Evolutionary conservation across 1,284 basidiomycete genomes (phyloP), one percentile per base, ranked within the genome.

Genomic region (Cutaneotrichosporon sp.): DNA sequence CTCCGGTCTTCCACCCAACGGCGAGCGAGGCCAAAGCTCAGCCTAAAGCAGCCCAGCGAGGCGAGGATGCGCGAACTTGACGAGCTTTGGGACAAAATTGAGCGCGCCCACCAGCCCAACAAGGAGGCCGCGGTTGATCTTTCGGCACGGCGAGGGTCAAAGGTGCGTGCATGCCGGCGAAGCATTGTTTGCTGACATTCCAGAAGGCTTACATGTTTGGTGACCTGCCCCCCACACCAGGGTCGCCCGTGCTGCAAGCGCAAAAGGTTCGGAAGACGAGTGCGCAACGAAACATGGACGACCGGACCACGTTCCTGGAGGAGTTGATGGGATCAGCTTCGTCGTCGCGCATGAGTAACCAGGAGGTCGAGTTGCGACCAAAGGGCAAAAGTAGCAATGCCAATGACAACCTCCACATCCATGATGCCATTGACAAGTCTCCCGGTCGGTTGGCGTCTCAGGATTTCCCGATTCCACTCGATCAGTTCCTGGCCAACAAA

Each of bases 1-100:
- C 79, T 91, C 48, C 84, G 85, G 4, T 17, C 4, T 2, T 14
- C 14, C 12, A 43, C 25, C 35, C 42, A 44, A 29, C 42, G 42
- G 5, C 20, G 22, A 22, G 20, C 37, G 14, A 41, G 26, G 24
- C 38, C 38, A 11, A 14, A 22, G 22, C n/a, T 29, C 10, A 20
- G 16, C 27, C 29, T 44, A 19, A 19, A 29, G 11, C 27, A 44
- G 12, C 63, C 71, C 34, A 55, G 56, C 29, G 55, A 59, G 11
- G 46, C 27, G 8, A 67, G 68, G 47, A 56, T 63, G 58, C 52
- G 56, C 27, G 71, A 72, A 47, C 49, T 72, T 31, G 63, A 68
- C 49, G 61, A 64, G 26, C 67, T 71, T 19, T 66, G 67, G 63
- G 59, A 62, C 39, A 59, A 59, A 55, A 71, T 72, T 24, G 65